These are phyloP conservation scores for Ceratocystis variospora DNA, from an alignment of 2,329 filamentous ascomycete species.

Conservation along the genomic window DNA sequence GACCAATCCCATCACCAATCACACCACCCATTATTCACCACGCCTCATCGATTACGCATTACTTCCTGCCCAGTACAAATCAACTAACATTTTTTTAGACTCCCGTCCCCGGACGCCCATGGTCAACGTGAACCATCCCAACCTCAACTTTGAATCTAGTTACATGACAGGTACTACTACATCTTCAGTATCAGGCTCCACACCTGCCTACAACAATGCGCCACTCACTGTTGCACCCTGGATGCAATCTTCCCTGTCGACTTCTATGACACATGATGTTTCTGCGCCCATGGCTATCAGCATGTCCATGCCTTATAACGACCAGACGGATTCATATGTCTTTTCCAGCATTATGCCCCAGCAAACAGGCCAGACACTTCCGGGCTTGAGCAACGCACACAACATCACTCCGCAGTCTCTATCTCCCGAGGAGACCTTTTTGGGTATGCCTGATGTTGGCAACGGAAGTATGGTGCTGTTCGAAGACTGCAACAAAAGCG, in stretches of 20 bases:
- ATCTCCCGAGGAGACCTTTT: conserved; percentile 4
- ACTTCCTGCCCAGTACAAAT: no score
- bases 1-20: background rate
- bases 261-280: background rate
- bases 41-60: background rate
- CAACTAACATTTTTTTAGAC: background rate
- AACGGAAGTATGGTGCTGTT: background rate
- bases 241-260: conserved; percentile 1
- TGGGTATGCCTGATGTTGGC: background rate
- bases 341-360: background rate
- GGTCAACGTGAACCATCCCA: background rate
- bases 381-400: background rate
- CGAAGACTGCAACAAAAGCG: background rate
- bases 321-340: background rate
- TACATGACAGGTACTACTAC: background rate
- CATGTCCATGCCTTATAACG: conserved; percentile 4
- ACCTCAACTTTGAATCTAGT: background rate
- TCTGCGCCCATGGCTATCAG: background rate
- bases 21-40: background rate
- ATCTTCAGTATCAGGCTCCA: background rate
- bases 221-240: background rate
- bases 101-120: conserved; percentile 1
- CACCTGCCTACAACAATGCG: background rate
- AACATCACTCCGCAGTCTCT: conserved; percentile 5
- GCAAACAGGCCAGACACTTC: background rate